Base-by-base conservation (phyloP, 257 asterid genomes). In the Anisodus acutangulus region DNA sequence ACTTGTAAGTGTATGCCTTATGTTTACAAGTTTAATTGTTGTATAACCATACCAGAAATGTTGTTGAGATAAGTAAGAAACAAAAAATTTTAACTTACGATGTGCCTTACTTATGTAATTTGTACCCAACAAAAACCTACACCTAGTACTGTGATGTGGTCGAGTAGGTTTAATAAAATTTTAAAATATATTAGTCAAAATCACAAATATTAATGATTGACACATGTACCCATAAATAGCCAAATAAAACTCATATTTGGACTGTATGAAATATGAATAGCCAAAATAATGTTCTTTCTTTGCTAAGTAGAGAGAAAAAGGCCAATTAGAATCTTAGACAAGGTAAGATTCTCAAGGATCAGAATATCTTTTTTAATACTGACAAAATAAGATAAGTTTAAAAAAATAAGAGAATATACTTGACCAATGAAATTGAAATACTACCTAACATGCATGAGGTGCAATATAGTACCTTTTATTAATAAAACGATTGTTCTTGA, bases 281-380 rank as follows among this genome's bases (percentile, higher is more conserved):
- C 81, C 83, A 76, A 80, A 60, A 79, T 54, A 12, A 88, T 63
- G 57, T 67, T 6, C 66, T 6, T 15, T 55, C 8, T 9, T 6
- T 8, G 60, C 5, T 74, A 31, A 49, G 60, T 22, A 15, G 19
- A 9, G 80, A 62, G 68, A 49, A 70, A 74, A 74, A 6, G 15
- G 43, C 6, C 62, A 74, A 49, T 31, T 49, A 76, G 92, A 85
- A 89, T 85, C 89, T 85, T 58, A 83, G 85, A 82, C 78, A 80
- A 83, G 54, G 78, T 62, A 88, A 89, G 93, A 91, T 92, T 89
- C 93, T 83, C 31, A 64, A 85, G 89, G 87, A 88, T 86, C 85
- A 60, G 83, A 87, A 84, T 86, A 91, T 89, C 76, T 81, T 80
- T 85, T 54, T 74, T 68, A 83, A 80, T 9, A 69, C 78, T 74